These are phyloP conservation scores for Haplosporangium sp. DNA, from an alignment of 371 early-diverging fungal genomes.

Conservation along the genomic window DNA sequence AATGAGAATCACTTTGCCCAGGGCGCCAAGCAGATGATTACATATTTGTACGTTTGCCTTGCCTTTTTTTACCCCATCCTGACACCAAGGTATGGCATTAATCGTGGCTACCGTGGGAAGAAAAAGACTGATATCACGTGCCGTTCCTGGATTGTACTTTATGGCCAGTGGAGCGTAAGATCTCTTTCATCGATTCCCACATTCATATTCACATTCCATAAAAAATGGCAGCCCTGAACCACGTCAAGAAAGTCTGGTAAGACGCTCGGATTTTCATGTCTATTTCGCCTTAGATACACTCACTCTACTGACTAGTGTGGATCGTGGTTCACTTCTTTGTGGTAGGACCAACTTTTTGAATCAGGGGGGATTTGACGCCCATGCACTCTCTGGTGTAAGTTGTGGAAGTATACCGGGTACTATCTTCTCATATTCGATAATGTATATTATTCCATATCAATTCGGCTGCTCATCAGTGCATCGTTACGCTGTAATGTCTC, in stretches of 20 bases:
- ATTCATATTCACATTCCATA: background rate
- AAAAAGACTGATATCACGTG: no score
- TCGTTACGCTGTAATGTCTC: no score
- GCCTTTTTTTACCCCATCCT: no score
- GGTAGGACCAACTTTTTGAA: constrained; percentile 38
- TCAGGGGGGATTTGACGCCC: constrained; percentile 46
- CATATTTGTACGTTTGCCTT: no score
- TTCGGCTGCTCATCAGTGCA: no score
- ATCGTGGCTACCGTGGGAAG: no score
- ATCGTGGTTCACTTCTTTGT: background rate
- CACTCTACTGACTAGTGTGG: background rate
- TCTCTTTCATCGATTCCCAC: background rate
- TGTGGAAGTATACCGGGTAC: background rate
- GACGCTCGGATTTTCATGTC: background rate
- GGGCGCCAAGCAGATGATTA: no score
- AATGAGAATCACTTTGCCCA: no score
- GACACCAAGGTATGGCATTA: no score
- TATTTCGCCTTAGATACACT: background rate
- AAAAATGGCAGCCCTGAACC: constrained; percentile 40
- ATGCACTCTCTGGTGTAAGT: constrained; percentile 46
- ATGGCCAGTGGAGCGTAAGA: no score
- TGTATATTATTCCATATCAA: background rate
- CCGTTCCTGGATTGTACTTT: no score
- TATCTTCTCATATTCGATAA: background rate
- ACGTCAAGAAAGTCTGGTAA: constrained; percentile 46